Base-by-base conservation (phyloP, 2,329 filamentous ascomycete species). In the Juglanconis oblonga region DNA sequence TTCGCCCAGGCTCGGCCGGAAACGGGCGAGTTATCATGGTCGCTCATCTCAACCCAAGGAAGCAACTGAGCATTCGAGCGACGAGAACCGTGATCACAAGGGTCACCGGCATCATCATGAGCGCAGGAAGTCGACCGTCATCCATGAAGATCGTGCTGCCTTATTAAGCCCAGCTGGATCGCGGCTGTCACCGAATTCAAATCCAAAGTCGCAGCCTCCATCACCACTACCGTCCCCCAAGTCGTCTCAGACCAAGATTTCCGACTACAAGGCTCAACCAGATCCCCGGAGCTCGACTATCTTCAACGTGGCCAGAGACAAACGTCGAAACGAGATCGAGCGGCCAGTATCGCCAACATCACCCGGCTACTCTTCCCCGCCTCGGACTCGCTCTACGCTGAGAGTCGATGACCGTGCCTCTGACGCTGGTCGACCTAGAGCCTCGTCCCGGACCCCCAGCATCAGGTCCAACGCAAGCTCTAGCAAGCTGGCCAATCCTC, bases 51-150 rank as follows among this genome's bases (percentile, higher is more conserved):
- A 64, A 6, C 58, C 67, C 2, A 64, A 69, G 4, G 68, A 71
- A 13, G 72, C 73, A n/a, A 72, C 72, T 6, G 76, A 69, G 17
- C 73, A 73, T 38, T 77, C 76, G 3, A 74, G 73, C 32, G 77
- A 78, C 24, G 78, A 79, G 9, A 67, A 72, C 36, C 58, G 54
- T 31, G 58, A 61, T 14, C 62, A 70, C 10, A 74, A 69, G 57
- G 69, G 24, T 64, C 62, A 64, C 10, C 70, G 58, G 52, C 70
- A 58, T 55, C 70, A 67, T 40, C 71, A 69, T 40, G 59, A 66
- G n/a, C 69, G 71, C 6, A 70, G 71, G 35, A 73, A 72, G 57
- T 74, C 75, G 1, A 62, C 73, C 10, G 64, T 74, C 3, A 62
- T 72, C 10, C 75, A 77, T 55, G 74, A 76, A 3, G 73, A 72